These are phyloP conservation scores for Apostasia shenzhenica DNA, from an alignment of 106 monocot genomes.

Conservation along the genomic window DNA sequence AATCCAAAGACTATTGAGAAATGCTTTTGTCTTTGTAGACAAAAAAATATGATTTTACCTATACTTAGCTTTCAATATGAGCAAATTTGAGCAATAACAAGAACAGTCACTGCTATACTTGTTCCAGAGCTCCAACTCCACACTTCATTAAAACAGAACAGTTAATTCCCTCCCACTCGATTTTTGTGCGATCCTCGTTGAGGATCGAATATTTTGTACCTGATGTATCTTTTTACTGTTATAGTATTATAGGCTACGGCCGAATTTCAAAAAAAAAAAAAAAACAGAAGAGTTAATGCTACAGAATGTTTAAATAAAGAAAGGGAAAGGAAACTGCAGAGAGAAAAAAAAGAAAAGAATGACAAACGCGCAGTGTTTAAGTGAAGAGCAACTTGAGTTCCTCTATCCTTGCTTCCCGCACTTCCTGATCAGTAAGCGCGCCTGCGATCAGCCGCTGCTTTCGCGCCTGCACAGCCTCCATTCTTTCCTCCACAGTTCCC, in stretches of 20 bases:
- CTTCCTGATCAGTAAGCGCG: constrained; percentile 87
- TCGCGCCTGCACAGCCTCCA: constrained; percentile 81
- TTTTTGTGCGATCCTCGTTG: no score
- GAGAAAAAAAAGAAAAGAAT: neutral
- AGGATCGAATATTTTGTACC: no score
- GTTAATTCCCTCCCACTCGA: no score
- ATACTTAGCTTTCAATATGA: no score
- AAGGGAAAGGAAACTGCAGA: neutral
- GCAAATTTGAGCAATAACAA: no score
- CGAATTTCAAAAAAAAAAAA: no score
- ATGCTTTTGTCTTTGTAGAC: no score
- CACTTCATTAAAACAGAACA: neutral
- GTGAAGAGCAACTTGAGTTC: constrained; percentile 93
- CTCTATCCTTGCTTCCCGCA: constrained; percentile 79
- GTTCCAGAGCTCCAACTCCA: neutral
- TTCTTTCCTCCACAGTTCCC: constrained; percentile 94
- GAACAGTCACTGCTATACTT: no score
- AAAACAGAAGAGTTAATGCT: neutral
- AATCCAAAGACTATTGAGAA: no score
- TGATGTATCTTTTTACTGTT: no score
- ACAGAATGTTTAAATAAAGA: neutral
- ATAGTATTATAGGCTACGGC: no score
- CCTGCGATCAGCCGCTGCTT: constrained; percentile 91
- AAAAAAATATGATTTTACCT: no score
- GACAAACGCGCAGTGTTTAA: constrained; percentile 9